phyloP scores from a whole-genome alignment of 257 asterid species.

The Capsicum chinense region DNA sequence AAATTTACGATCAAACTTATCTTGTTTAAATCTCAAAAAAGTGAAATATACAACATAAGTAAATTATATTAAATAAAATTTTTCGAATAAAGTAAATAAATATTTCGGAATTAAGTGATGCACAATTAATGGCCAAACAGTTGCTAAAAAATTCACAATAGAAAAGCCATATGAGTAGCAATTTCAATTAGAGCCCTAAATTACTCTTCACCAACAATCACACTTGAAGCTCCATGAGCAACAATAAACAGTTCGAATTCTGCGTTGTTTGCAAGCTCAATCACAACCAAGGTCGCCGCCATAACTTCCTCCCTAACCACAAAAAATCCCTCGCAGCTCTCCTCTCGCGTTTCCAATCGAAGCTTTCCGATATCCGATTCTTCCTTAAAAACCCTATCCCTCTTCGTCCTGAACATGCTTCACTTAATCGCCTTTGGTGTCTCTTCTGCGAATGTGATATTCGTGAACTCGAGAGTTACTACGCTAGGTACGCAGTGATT shows the following conservation, averaged over 20 bases:
- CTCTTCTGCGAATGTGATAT: conserved; percentile 68
- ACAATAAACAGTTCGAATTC: conserved; percentile 55
- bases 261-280: conserved; percentile 77
- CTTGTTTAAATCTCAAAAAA: too few species aligned
- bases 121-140: too few species aligned
- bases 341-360: conserved; percentile 77
- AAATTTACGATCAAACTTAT: too few species aligned
- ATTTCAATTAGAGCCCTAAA: neutral
- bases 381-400: conserved; percentile 60
- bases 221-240: conserved; percentile 22
- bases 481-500: conserved; percentile 55
- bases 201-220: neutral
- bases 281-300: conserved; percentile 84
- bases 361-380: conserved; percentile 57
- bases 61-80: too few species aligned
- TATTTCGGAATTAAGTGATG: too few species aligned
- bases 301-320: conserved; percentile 75
- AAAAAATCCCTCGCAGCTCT: conserved; percentile 59
- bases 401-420: conserved; percentile 61
- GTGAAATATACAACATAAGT: too few species aligned
- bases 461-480: conserved; percentile 58
- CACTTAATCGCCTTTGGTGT: conserved; percentile 72
- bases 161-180: too few species aligned
- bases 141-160: too few species aligned
- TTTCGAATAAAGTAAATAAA: too few species aligned